A percentile compares a stretch with the other conserved stretches of the same genome.
Evolutionary conservation across 768 basidiomycete genomes (phyloP).

Genomic region (Melanogaster broomeanus): DNA sequence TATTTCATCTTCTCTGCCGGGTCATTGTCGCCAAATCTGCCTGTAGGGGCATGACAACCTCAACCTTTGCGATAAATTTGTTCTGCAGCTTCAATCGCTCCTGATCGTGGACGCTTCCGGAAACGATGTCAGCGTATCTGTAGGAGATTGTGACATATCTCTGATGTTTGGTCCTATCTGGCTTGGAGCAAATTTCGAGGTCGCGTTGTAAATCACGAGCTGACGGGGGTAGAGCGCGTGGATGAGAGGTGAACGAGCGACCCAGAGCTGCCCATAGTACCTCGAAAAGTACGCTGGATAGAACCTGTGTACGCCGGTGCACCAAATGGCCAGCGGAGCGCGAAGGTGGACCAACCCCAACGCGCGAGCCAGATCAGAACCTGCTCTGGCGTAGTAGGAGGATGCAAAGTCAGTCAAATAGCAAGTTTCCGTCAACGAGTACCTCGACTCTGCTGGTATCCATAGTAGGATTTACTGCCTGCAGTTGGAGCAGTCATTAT

Average conservation of each 20-base stretch:
- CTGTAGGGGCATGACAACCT: constrained; percentile 15
- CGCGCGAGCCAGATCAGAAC: constrained; percentile 10
- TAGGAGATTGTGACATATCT: constrained; percentile 23
- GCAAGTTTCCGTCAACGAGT: constrained; percentile 11
- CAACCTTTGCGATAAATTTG: constrained; percentile 7
- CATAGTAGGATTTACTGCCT: constrained; percentile 18
- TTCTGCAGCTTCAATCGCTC: background rate
- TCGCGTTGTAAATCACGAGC: constrained; percentile 15
- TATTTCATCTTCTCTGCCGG: constrained; percentile 13
- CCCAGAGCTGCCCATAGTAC: constrained; percentile 26
- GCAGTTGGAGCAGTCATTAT: constrained; percentile 24
- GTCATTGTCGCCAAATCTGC: constrained; percentile 4
- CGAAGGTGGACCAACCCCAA: constrained; percentile 19
- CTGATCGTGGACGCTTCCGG: background rate
- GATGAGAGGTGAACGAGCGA: constrained; percentile 18
- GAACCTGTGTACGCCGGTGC: background rate
- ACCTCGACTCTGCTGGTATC: background rate
- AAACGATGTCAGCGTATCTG: constrained; percentile 11
- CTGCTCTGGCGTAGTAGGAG: background rate
- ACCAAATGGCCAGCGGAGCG: constrained; percentile 17
- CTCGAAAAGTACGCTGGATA: constrained; percentile 20
- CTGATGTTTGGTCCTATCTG: constrained; percentile 4
- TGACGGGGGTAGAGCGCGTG: constrained; percentile 13
- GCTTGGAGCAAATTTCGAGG: background rate
- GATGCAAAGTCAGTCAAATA: constrained; percentile 14